phyloP scores from a whole-genome alignment of 768 basidiomycete genomes.

The Mycena polygramma region DNA sequence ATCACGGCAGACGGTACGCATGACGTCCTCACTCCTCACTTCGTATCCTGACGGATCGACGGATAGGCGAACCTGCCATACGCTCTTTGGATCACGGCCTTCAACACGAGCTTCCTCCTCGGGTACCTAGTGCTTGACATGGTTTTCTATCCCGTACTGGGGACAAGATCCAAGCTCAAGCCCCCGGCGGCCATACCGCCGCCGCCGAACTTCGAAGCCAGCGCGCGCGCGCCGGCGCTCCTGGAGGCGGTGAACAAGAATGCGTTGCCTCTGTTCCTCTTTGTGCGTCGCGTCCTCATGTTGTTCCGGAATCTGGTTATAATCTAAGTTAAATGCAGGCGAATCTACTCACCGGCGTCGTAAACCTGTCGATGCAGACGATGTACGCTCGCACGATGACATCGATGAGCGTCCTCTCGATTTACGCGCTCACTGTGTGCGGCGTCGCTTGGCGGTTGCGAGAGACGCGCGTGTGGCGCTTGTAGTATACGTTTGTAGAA shows the following conservation, averaged over 20 bases:
- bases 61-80: constrained; percentile 89
- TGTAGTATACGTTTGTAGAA: not conserved
- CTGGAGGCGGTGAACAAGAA: constrained; percentile 89
- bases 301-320: too few species aligned
- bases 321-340: constrained; percentile 62
- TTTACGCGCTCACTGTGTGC: constrained; percentile 73
- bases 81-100: constrained; percentile 89
- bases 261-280: constrained; percentile 81
- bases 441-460: constrained; percentile 70
- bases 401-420: constrained; percentile 73
- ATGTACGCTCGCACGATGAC: constrained; percentile 76
- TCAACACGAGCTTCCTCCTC: constrained; percentile 88
- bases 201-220: constrained; percentile 17
- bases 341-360: constrained; percentile 86
- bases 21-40: not conserved
- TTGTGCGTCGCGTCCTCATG: constrained; percentile 63
- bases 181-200: not conserved
- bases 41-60: not conserved
- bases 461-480: constrained; percentile 39
- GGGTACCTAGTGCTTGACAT: constrained; percentile 86
- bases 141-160: constrained; percentile 68
- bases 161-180: constrained; percentile 45
- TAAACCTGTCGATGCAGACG: constrained; percentile 85
- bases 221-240: constrained; percentile 59
- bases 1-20: constrained; percentile 61